Conservation (phyloP, 768 basidiomycete species). For the Amanita fuliginea region DNA sequence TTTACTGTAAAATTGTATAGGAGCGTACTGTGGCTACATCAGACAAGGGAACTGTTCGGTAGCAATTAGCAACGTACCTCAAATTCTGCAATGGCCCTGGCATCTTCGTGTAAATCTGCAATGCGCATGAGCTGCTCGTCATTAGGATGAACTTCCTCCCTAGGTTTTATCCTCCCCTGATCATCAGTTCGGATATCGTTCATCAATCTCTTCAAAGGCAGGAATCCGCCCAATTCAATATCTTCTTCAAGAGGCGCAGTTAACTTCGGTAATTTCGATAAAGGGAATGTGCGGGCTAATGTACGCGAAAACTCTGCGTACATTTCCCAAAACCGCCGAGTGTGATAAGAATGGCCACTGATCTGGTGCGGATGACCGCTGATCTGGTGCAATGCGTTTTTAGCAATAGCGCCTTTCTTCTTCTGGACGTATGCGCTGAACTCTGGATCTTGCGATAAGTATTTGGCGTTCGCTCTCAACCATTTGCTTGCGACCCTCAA, state of each 20-base stretch:
- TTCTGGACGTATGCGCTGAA: constrained; percentile 21
- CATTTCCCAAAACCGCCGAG: constrained; percentile 56
- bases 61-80: constrained; percentile 33
- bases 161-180: constrained; percentile 13
- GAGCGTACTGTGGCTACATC: constrained; percentile 24
- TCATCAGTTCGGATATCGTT: constrained; percentile 14
- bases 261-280: constrained; percentile 43
- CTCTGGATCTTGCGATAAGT: constrained; percentile 39
- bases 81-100: constrained; percentile 41
- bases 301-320: constrained; percentile 57
- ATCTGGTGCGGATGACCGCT: constrained; percentile 23
- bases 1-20: constrained; percentile 23
- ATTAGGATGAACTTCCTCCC: constrained; percentile 66
- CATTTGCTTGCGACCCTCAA: constrained; percentile 86
- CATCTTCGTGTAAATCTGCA: constrained; percentile 71
- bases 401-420: not conserved
- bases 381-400: constrained; percentile 20
- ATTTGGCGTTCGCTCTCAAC: constrained; percentile 68
- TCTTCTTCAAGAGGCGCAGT: constrained; percentile 78
- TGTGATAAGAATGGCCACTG: constrained; percentile 25
- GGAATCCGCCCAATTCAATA: constrained; percentile 76
- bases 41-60: not conserved
- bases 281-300: constrained; percentile 61
- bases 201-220: constrained; percentile 64
- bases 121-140: constrained; percentile 95